Percentiles rank a stretch among this genome's conserved stretches.
Evolutionary conservation across 2,329 filamentous ascomycete genomes (phyloP).

Genomic region (Aspergillus ruber): DNA sequence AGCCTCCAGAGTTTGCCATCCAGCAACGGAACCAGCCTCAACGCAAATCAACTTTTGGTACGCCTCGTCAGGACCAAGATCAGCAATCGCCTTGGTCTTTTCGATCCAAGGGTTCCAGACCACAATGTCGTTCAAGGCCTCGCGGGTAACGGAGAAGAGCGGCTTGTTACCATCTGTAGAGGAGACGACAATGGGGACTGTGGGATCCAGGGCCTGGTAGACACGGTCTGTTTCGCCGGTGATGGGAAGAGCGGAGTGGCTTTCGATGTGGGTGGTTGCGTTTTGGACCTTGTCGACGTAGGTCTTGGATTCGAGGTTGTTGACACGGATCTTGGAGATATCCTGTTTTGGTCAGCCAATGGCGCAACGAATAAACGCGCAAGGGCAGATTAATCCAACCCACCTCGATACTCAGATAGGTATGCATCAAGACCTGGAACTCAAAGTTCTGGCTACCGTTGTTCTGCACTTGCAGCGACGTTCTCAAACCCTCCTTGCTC

Average conservation of each 20-base stretch:
- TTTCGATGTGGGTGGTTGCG: constrained; percentile 57
- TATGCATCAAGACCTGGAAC: constrained; percentile 86
- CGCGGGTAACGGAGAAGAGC: constrained; percentile 67
- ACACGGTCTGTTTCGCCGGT: constrained; percentile 79
- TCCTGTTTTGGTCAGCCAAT: constrained; percentile 51
- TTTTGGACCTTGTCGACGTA: constrained; percentile 81
- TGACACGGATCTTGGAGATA: constrained; percentile 65
- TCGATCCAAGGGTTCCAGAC: constrained; percentile 97
- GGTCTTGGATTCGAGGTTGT: constrained; percentile 66
- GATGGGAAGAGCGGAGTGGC: constrained; percentile 61
- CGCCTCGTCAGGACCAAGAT: constrained; percentile 83
- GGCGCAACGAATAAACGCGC: not conserved
- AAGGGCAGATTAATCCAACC: constrained; percentile 21
- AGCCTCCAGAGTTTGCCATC: constrained; percentile 77
- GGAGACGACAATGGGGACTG: constrained; percentile 29
- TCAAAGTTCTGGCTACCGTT: constrained; percentile 77
- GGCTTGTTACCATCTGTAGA: constrained; percentile 50
- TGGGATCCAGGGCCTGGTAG: constrained; percentile 62
- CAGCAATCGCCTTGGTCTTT: constrained; percentile 72
- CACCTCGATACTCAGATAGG: constrained; percentile 77
- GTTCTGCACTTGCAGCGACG: constrained; percentile 81
- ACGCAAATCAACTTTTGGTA: constrained; percentile 93
- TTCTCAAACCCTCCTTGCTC: constrained; percentile 66
- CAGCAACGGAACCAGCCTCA: constrained; percentile 77
- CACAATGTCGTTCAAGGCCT: constrained; percentile 80